Evolutionary conservation across 441 rosid genomes (phyloP), one percentile per base, ranked within the genome.

Genomic region (Erodium moschatum): DNA sequence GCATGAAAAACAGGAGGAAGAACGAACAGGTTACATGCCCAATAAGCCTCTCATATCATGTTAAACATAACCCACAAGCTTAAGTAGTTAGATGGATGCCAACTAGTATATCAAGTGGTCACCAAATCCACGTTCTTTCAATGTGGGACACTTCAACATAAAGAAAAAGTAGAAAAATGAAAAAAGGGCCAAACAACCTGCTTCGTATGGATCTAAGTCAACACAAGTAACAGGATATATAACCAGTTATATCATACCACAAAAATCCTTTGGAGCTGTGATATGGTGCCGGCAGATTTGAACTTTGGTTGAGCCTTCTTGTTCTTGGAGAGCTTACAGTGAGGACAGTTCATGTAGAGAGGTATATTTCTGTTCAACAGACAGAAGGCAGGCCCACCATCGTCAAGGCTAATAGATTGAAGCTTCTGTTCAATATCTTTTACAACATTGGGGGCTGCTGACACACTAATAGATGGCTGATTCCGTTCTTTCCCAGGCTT

Each of bases 261-360:
- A 80, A 88, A 86, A 64, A 91, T 87, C 80, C 95, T 83, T 68
- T 85, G 92, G 64, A 91, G 85, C 84, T 90, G 97, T 0, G 97
- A 90, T 70, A 88, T 70, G 7, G 81, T 79, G 76, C 87, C 78
- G 1, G 95, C 90, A 82, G 84, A 91, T 77, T 85, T 86, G 42
- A 76, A 68, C 69, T 81, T 76, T 20, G 78, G 79, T 15, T 71
- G 73, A 72, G 84, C 86, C 66, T 82, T 83, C 69, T 75, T 83
- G 46, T 40, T 78, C 77, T 82, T 83, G 67, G 81, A 67, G 67
- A 18, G 71, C 69, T 70, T 80, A 81, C 95, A 91, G 82, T 82
- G 80, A 6, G 90, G 89, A 68, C 97, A 88, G 75, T 78, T 82
- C 85, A 90, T 78, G 75, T 79, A 90, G 68, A 88, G 65, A 10